A percentile compares a stretch with the other conserved stretches of the same genome.
These are phyloP conservation scores for Penicillium sp. DNA, from an alignment of 2,329 filamentous ascomycete species.

Conservation along the genomic window DNA sequence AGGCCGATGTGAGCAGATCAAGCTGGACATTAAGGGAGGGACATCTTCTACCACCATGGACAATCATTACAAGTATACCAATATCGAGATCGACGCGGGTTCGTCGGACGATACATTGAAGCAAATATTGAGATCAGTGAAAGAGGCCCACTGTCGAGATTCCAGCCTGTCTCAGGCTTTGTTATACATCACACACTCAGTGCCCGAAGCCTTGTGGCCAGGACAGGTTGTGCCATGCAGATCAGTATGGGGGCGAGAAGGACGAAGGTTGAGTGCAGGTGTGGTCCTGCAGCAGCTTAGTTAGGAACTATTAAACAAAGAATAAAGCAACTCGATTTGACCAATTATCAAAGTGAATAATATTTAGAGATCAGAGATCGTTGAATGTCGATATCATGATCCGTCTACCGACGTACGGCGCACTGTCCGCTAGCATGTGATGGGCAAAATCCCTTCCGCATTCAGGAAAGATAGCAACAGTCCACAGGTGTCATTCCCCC, in stretches of 20 bases:
- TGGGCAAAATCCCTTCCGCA: conserved; percentile 23
- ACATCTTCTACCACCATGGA: conserved; percentile 24
- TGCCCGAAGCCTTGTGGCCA: conserved; percentile 23
- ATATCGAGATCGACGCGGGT: conserved; percentile 31
- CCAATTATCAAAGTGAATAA: background rate
- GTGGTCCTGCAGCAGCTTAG: conserved; percentile 33
- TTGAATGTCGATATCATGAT: background rate
- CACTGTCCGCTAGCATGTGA: conserved; percentile 22
- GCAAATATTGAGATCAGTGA: conserved; percentile 23
- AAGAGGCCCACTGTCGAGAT: conserved; percentile 18
- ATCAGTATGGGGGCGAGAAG: conserved; percentile 40
- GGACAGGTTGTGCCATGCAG: conserved; percentile 44
- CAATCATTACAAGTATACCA: conserved; percentile 26
- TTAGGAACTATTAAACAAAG: background rate
- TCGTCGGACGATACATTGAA: conserved; percentile 19
- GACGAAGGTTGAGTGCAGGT: conserved; percentile 35
- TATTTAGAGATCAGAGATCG: background rate
- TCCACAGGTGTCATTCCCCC: background rate
- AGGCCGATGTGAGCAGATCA: conserved; percentile 41
- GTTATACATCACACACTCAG: conserved; percentile 36
- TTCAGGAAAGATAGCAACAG: conserved; percentile 24
- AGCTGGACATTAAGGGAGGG: conserved; percentile 19
- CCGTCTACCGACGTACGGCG: background rate
- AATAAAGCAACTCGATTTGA: background rate
- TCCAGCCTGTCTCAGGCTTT: conserved; percentile 27